phyloP scores from a whole-genome alignment of 208 protist species.

The Porcisia hertigi region DNA sequence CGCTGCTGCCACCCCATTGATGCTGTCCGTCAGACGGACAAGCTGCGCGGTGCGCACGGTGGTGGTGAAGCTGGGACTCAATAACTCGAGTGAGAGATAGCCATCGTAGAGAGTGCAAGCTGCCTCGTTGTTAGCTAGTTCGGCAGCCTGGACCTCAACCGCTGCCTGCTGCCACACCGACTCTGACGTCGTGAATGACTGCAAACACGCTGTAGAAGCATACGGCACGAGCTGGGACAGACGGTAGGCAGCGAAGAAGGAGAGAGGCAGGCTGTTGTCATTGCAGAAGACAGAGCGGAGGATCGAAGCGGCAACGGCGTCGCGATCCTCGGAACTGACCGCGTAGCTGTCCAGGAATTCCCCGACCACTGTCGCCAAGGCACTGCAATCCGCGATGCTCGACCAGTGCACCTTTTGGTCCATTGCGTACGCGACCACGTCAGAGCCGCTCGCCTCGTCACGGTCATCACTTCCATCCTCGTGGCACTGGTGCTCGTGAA shows the following conservation, averaged over 20 bases:
- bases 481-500: constrained; percentile 20
- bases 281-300: constrained; percentile 35
- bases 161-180: constrained; percentile 50
- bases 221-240: constrained; percentile 69
- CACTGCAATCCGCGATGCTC: constrained; percentile 36
- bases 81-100: constrained; percentile 52
- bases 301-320: constrained; percentile 37
- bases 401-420: constrained; percentile 62
- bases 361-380: constrained; percentile 39
- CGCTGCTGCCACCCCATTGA: constrained; percentile 29
- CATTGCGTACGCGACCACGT: constrained; percentile 46
- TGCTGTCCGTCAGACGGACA: constrained; percentile 61
- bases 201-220: constrained; percentile 49
- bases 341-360: constrained; percentile 48
- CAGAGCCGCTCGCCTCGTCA: constrained; percentile 6
- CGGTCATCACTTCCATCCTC: neutral
- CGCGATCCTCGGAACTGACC: constrained; percentile 39
- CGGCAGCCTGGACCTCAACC: constrained; percentile 19
- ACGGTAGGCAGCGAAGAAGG: constrained; percentile 51
- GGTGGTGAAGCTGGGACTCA: constrained; percentile 48
- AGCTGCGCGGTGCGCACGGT: constrained; percentile 80
- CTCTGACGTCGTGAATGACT: constrained; percentile 35
- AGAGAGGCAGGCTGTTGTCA: constrained; percentile 25
- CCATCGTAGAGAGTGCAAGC: constrained; percentile 51
- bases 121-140: constrained; percentile 15